Conservation (phyloP, 768 basidiomycete species). For the Boletellus ananiceps region DNA sequence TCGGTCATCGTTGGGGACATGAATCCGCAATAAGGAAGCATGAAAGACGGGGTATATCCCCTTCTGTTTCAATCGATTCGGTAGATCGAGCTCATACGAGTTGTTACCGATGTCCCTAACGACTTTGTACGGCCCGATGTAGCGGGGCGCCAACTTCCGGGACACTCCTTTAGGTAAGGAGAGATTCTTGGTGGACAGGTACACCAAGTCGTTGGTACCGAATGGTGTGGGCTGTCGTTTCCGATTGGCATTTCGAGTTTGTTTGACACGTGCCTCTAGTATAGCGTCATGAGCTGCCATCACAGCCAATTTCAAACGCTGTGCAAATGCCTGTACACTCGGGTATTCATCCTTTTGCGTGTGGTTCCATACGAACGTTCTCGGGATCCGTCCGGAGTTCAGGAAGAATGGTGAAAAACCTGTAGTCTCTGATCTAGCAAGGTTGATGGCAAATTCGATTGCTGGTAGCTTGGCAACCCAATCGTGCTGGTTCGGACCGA, state of each 20-base stretch:
- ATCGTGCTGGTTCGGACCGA: conserved; percentile 5
- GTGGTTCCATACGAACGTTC: conserved; percentile 18
- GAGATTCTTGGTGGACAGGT: too few relatives aligned
- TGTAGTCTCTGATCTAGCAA: conserved; percentile 7
- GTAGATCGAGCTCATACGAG: conserved; percentile 7
- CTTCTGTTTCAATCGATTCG: conserved; percentile 17
- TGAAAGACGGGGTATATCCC: conserved; percentile 34
- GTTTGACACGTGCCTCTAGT: conserved; percentile 29
- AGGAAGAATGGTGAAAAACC: conserved; percentile 21
- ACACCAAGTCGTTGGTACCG: too few relatives aligned
- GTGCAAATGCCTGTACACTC: conserved; percentile 28
- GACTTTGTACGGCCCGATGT: too few relatives aligned
- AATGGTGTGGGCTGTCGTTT: neutral
- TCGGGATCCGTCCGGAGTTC: conserved; percentile 6
- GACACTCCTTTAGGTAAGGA: too few relatives aligned
- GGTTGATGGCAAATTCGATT: conserved; percentile 25
- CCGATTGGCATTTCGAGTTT: conserved; percentile 29
- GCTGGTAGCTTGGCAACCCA: conserved; percentile 3
- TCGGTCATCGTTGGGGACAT: conserved; percentile 26
- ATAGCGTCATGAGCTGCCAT: conserved; percentile 33
- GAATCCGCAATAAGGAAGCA: conserved; percentile 22
- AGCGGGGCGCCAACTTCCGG: too few relatives aligned
- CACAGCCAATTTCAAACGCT: conserved; percentile 23
- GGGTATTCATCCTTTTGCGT: conserved; percentile 9
- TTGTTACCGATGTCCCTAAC: too few relatives aligned